Evolutionary conservation across 805 yeast species (phyloP).

Genomic region (Wickerhamomyces subpelliculosus): DNA sequence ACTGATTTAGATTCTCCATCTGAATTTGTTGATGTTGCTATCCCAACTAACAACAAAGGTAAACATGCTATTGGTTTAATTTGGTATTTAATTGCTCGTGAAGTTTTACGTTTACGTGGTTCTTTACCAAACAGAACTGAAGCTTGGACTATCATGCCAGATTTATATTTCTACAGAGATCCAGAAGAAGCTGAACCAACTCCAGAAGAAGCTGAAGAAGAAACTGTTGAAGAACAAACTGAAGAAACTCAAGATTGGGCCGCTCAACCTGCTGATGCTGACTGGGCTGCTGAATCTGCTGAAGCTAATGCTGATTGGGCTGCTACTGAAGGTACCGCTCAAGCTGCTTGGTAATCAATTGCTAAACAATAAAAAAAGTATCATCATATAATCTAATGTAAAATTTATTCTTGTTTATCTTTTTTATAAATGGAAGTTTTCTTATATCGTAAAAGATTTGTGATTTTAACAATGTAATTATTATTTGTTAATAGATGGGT

Average conservation of each 20-base stretch:
- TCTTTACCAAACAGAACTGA: constrained; percentile 92
- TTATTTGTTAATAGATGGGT: too few relatives aligned
- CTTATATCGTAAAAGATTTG: background rate
- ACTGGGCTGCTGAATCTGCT: constrained; percentile 67
- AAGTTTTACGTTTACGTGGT: constrained; percentile 98
- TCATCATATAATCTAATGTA: constrained; percentile 16
- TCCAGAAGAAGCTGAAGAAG: constrained; percentile 51
- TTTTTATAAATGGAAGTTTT: constrained; percentile 1
- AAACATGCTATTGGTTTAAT: constrained; percentile 98
- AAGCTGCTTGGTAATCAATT: constrained; percentile 19
- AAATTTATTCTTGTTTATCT: constrained; percentile 17
- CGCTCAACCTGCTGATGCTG: constrained; percentile 59
- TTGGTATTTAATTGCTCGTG: constrained; percentile 99
- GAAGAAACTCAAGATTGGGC: constrained; percentile 70
- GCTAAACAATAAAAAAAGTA: constrained; percentile 8
- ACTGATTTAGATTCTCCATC: constrained; percentile 98
- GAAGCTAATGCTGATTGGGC: constrained; percentile 65
- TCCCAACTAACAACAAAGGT: constrained; percentile 99
- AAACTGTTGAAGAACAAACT: constrained; percentile 50
- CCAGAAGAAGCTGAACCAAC: constrained; percentile 96
- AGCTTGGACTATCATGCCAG: constrained; percentile 99
- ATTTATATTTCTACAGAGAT: constrained; percentile 99
- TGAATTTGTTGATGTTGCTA: constrained; percentile 98
- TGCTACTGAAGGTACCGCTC: constrained; percentile 22
- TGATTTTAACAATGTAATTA: background rate